Evolutionary conservation across 2,329 filamentous ascomycete species (phyloP), one percentile per base, ranked within the genome.

Genomic region (Microdochium trichocladiopsis): DNA sequence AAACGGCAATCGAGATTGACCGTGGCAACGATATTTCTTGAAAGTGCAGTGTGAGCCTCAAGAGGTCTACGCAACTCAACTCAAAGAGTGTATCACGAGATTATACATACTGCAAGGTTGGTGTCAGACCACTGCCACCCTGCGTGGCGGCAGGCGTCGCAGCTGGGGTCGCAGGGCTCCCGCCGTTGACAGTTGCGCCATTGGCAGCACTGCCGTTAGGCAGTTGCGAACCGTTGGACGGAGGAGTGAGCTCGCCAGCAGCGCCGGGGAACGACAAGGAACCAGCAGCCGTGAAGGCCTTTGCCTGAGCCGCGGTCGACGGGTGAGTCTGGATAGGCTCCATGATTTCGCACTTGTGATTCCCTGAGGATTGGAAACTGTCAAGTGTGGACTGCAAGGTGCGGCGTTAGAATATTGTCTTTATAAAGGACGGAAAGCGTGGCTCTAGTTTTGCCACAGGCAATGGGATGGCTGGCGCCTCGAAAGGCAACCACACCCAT

Each of bases 21-120:
- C 62, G 94, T 99, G 61, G 94, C 93, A 73, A 97, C 93, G 76
- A 97, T 96, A 78, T 97, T 96, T 86, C 90, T 95, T 90, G 55
- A 66, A 57, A 59, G 66, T 64, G 66, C 63, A 61, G 70, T 68
- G 77, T 83, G 74, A 83, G 80, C 74, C 71, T 75, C 41, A 8
- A 18, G 75, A 67, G 51, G 59, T 60, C 65, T 68, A 62, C 69
- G 64, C 64, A 68, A 56, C 56, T 56, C 52, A 62, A 14, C n/a
- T n/a, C n/a, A 57, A 56, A 51, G 58, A 60, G 67, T 58, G 63
- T 63, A 66, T 60, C 57, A 63, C 59, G 59, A 69, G 71, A 71
- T 69, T 66, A 85, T 87, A 94, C 91, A 90, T 90, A 95, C 91
- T 96, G 90, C 82, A 96, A 80, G 63, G 90, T 95, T 63, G 91